Base-by-base conservation (phyloP, 2,329 filamentous ascomycete genomes). In the Pseudocercospora fijiensis region DNA sequence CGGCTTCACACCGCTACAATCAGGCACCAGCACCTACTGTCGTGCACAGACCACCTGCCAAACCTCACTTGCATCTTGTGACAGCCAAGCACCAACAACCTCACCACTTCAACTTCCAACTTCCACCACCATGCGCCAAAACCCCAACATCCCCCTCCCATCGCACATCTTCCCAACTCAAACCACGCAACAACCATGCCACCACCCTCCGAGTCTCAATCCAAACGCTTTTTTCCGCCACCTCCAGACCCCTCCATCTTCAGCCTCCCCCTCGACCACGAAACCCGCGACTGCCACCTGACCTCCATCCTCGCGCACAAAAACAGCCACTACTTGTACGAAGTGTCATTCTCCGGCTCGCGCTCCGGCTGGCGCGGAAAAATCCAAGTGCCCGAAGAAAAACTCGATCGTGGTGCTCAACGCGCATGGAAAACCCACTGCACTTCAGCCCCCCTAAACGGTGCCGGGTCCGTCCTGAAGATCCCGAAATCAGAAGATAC, bases 181-280 rank as follows among this genome's bases (percentile, higher is more conserved):
- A 37, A 4, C 13, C 1, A 6, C 45, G 45, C 18, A 26, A 49
- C 18, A 26, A 49, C 20, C 45, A 49, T 49, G 20, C 20, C 20
- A 22, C 10, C 20, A 10, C 33, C 33, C 16, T 37, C 7, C 33
- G 18, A 18, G 9, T n/a, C n/a, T 47, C n/a, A 2, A 47, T 1
- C 10, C 13, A 49, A 49, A 2, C 18, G 24, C 45, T n/a, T n/a
- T 10, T 4, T 20, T 10, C 5, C 45, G 22, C 20, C 24, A n/a
- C 24, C 22, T 9, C 26, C 9, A 49, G 26, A 53, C 3, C 27
- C 18, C 28, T 56, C 53, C n/a, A n/a, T 56, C 53, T 26, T 56
- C 28, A 18, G 41, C 16, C 53, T 56, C 53, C 9, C 53, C 1
- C 53, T 56, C 53, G 53, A 56, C 4, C 53, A 56, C 53, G 53